Evolutionary conservation across 2,329 filamentous ascomycete species (phyloP).

Genomic region (Cercospora brassicicola): DNA sequence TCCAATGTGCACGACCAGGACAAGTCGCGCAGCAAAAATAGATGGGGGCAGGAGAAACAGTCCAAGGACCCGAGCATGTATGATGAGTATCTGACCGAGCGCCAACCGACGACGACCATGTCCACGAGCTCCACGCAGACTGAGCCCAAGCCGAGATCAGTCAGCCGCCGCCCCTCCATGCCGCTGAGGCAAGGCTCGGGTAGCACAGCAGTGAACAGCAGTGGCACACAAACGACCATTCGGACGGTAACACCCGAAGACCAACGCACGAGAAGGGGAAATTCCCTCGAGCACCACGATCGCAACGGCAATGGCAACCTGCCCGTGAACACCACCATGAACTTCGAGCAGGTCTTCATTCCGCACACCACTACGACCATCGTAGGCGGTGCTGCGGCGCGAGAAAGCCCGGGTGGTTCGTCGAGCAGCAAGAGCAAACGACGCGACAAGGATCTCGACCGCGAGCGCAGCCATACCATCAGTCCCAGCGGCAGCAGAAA

Average conservation of each 20-base stretch:
- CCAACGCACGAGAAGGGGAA: slow-evolving; percentile 18
- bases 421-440: slow-evolving; percentile 27
- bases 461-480: slow-evolving; percentile 17
- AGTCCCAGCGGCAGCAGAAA: slow-evolving; percentile 32
- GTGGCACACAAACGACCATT: slow-evolving; percentile 46
- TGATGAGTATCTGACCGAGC: slow-evolving; percentile 36
- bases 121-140: slow-evolving; percentile 14
- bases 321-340: slow-evolving; percentile 33
- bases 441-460: slow-evolving; percentile 14
- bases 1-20: slow-evolving; percentile 17
- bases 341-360: slow-evolving; percentile 35
- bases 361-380: slow-evolving; percentile 35
- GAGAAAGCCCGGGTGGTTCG: slow-evolving; percentile 18
- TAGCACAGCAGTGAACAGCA: slow-evolving; percentile 27
- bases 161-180: slow-evolving; percentile 25
- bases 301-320: slow-evolving; percentile 17
- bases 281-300: slow-evolving; percentile 7
- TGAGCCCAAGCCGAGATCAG: slow-evolving; percentile 7
- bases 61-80: slow-evolving; percentile 37
- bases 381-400: slow-evolving; percentile 27
- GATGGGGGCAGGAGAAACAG: slow-evolving; percentile 26
- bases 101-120: slow-evolving; percentile 12
- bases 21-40: slow-evolving; percentile 17
- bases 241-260: slow-evolving; percentile 67
- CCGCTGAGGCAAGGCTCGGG: slow-evolving; percentile 22